Conservation (phyloP, 2,329 filamentous ascomycete species). For the Penicillium sp. region DNA sequence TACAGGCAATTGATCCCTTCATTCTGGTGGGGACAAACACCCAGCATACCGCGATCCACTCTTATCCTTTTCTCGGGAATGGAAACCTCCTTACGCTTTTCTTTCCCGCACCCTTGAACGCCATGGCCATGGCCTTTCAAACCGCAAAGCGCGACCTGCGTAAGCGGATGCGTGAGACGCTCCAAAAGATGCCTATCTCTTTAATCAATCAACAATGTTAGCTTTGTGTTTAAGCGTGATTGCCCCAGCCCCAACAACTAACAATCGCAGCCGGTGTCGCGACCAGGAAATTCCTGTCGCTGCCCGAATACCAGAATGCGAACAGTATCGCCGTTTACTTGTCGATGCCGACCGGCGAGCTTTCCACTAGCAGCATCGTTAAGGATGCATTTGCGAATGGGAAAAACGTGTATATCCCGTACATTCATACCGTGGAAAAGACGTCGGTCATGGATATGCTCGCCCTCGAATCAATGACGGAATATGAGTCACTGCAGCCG, state of each 20-base stretch:
- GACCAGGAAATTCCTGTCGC: constrained; percentile 62
- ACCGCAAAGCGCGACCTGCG: constrained; percentile 76
- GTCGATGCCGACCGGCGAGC: constrained; percentile 85
- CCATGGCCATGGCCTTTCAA: constrained; percentile 58
- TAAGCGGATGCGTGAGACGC: constrained; percentile 64
- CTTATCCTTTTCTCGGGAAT: constrained; percentile 23
- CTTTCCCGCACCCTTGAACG: constrained; percentile 11
- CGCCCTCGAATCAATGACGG: constrained; percentile 66
- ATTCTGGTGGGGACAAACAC: constrained; percentile 23
- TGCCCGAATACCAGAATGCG: constrained; percentile 74
- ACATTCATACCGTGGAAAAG: constrained; percentile 67
- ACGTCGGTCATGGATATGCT: constrained; percentile 94
- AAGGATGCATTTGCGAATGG: constrained; percentile 72
- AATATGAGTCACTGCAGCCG: constrained; percentile 72
- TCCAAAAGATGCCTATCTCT: constrained; percentile 63
- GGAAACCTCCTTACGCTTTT: constrained; percentile 6
- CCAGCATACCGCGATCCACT: constrained; percentile 16
- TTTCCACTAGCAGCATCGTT: constrained; percentile 81
- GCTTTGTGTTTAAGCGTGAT: constrained; percentile 28
- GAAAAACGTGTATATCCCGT: constrained; percentile 90
- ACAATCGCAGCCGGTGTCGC: constrained; percentile 60
- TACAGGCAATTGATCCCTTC: constrained; percentile 17
- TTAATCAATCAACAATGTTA: constrained; percentile 69
- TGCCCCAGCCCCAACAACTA: neutral
- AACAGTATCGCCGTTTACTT: constrained; percentile 80